A percentile compares a stretch with the other conserved stretches of the same genome.
These are phyloP conservation scores for Xylaria hypoxylon DNA, from an alignment of 2,329 filamentous ascomycete species.

Conservation along the genomic window DNA sequence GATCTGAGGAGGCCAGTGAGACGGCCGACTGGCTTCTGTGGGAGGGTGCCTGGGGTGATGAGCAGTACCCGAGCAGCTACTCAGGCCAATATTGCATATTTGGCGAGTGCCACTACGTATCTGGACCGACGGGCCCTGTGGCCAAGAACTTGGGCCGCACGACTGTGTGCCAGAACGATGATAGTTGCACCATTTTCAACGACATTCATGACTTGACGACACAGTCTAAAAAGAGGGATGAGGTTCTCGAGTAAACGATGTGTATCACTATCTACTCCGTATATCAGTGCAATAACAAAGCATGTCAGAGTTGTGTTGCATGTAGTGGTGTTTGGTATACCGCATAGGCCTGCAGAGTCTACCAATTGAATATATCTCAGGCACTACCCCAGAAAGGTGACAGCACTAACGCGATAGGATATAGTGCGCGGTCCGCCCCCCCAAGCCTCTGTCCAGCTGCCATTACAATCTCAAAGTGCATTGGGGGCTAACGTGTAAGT, in stretches of 20 bases:
- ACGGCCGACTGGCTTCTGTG: conserved; percentile 30
- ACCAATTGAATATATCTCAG: too few species aligned
- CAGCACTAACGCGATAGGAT: too few species aligned
- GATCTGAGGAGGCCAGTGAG: conserved; percentile 27
- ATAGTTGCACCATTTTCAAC: conserved; percentile 31
- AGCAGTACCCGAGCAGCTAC: conserved; percentile 30
- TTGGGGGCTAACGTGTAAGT: too few species aligned
- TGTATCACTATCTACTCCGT: conserved; percentile 5
- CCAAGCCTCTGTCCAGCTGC: too few species aligned
- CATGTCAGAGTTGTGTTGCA: neutral
- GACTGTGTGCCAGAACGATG: conserved; percentile 31
- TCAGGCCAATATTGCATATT: conserved; percentile 33
- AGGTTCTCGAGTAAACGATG: conserved; percentile 3
- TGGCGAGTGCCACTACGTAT: conserved; percentile 26
- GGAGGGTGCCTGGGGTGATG: conserved; percentile 30
- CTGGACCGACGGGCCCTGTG: conserved; percentile 34
- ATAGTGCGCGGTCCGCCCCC: too few species aligned
- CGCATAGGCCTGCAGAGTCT: too few species aligned
- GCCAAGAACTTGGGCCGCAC: conserved; percentile 34
- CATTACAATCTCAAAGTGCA: too few species aligned
- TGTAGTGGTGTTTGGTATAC: neutral
- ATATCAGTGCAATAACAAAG: neutral
- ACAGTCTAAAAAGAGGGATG: conserved; percentile 23
- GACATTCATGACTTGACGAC: conserved; percentile 31
- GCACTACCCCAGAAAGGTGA: too few species aligned